phyloP scores from a whole-genome alignment of 257 asterid genomes.

The Mitragyna speciosa region DNA sequence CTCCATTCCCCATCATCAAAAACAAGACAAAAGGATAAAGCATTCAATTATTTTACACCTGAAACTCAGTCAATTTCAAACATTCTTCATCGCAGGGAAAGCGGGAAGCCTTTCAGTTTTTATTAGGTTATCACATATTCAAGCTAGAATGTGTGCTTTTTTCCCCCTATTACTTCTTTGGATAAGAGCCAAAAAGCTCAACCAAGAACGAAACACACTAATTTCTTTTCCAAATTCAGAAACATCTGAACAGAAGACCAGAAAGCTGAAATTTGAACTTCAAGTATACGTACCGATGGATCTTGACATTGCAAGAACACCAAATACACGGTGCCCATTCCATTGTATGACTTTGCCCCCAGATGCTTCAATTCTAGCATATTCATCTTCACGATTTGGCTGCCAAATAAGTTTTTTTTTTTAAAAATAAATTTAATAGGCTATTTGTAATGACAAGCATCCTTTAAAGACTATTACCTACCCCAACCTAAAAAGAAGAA shows the following conservation, averaged over 20 bases:
- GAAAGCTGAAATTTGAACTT: neutral
- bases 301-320: conserved; percentile 95
- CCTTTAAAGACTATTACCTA: neutral
- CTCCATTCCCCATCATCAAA: neutral
- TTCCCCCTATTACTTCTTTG: neutral
- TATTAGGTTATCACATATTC: neutral
- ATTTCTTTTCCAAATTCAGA: neutral
- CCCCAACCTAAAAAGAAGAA: neutral
- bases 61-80: neutral
- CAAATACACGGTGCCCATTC: conserved; percentile 89
- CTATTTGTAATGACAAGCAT: conserved; percentile 3
- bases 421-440: conserved; percentile 4
- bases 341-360: conserved; percentile 91
- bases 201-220: neutral
- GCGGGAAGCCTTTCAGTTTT: neutral
- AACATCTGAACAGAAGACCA: neutral
- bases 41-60: too few species aligned
- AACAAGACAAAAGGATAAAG: too few species aligned
- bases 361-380: conserved; percentile 80
- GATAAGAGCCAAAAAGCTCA: neutral
- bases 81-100: neutral
- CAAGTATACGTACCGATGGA: conserved; percentile 62
- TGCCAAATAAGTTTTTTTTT: conserved; percentile 28
- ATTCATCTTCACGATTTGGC: conserved; percentile 87
- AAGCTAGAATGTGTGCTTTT: too few species aligned